Evolutionary conservation across 768 basidiomycete genomes (phyloP), one percentile per base, ranked within the genome.

Genomic region (Pleurotus tuber-regium): DNA sequence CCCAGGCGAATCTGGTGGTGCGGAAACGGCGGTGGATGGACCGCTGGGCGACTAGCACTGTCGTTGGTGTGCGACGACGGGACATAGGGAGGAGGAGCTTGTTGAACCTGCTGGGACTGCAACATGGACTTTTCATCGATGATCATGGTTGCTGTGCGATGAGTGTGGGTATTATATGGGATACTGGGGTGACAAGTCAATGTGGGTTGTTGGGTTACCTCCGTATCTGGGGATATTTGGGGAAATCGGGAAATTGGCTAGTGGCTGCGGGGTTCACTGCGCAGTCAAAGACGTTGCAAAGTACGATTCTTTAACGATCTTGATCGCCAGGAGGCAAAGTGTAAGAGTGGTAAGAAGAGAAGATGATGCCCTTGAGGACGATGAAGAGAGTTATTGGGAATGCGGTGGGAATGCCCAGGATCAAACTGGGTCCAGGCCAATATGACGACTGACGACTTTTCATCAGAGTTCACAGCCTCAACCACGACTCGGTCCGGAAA

Each of bases 71-170:
- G 36, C 40, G 36, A 43, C n/a, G 51, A 23, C 33, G 58, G 29
- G 42, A 49, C 51, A 56, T 60, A 66, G 21, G 64, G 63, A 4
- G 70, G 69, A 7, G 68, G 64, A 4, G 64, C 61, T 19, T 65
- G 65, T 10, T 46, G 60, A n/a, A n/a, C n/a, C 23, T 42, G 40
- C 18, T 19, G 46, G 19, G 28, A 12, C 16, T 42, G 41, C 21
- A 42, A 24, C 63, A 66, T 65, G 55, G 24, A 62, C 53, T 57
- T 73, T 70, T 53, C 56, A 50, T 68, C 62, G 61, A 73, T 54
- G 53, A 73, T 71, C 72, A 73, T 73, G 56, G 59, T 52, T n/a
- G n/a, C n/a, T n/a, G n/a, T n/a, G n/a, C n/a, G n/a, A n/a, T n/a
- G n/a, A n/a, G 43, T 53, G 25, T 19, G 29, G 30, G 33, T 16